Conservation (phyloP, 192 early-diverging fungal species). For the Backusella psychrophila region DNA sequence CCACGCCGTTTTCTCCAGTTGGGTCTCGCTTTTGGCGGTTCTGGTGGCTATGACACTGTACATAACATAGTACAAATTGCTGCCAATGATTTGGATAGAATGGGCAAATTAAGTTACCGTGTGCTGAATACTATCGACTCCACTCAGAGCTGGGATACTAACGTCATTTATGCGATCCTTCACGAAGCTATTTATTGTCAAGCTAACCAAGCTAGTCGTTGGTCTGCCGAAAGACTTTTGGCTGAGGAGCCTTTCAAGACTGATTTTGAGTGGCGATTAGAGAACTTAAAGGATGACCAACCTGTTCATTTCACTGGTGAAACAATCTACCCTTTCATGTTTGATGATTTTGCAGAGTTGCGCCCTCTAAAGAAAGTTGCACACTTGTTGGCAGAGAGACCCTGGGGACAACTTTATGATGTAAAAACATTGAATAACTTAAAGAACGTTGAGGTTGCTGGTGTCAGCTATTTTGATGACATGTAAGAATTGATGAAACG, state of each 20-base stretch:
- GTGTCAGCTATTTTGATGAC: constrained; percentile 67
- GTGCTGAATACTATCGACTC: constrained; percentile 41
- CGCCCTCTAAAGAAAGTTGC: constrained; percentile 56
- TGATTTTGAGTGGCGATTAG: constrained; percentile 44
- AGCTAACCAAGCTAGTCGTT: constrained; percentile 46
- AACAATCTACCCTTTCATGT: constrained; percentile 69
- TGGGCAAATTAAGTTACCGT: constrained; percentile 38
- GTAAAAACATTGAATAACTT: constrained; percentile 29
- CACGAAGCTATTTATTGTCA: constrained; percentile 71
- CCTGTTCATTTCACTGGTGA: constrained; percentile 67
- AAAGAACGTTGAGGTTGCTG: constrained; percentile 52
- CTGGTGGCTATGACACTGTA: constrained; percentile 62
- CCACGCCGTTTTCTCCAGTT: constrained; percentile 68
- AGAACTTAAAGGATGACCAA: constrained; percentile 45
- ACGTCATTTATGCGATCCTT: constrained; percentile 63
- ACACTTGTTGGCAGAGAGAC: constrained; percentile 51
- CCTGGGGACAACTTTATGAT: constrained; percentile 60
- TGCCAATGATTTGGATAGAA: constrained; percentile 39
- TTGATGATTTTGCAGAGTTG: constrained; percentile 67
- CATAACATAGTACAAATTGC: constrained; percentile 54
- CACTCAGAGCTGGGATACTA: constrained; percentile 50
- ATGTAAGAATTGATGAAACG: constrained; percentile 39
- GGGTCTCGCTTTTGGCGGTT: constrained; percentile 58
- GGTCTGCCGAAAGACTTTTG: constrained; percentile 60
- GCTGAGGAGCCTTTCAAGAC: constrained; percentile 31